Percentiles rank a stretch among this genome's conserved stretches.
Evolutionary conservation across 2,329 filamentous ascomycete genomes (phyloP).

Genomic region (Chrysoporthe cubensis): DNA sequence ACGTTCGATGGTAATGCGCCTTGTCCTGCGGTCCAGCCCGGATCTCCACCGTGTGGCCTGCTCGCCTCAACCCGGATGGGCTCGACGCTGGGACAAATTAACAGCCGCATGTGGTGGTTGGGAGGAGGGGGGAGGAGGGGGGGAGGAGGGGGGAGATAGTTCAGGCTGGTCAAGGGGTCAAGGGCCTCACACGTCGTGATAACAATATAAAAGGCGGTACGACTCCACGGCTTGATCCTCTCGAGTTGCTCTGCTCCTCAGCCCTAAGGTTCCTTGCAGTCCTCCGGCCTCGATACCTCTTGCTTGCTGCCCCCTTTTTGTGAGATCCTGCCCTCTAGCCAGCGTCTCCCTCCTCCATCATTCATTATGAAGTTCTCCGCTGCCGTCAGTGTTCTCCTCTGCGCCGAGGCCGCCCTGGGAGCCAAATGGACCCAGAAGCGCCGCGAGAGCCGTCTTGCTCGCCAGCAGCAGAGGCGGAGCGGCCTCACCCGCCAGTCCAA

Average conservation of each 20-base stretch:
- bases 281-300: background rate
- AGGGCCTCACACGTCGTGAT: background rate
- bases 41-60: background rate
- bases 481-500: conserved; percentile 2
- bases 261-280: background rate
- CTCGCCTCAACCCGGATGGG: too few relatives aligned
- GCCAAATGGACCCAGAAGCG: conserved; percentile 48
- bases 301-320: background rate
- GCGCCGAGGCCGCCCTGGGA: conserved; percentile 46
- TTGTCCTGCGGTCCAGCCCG: conserved; percentile 15
- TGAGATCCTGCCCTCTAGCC: background rate
- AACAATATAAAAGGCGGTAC: conserved; percentile 7
- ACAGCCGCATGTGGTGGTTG: too few relatives aligned
- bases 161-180: background rate
- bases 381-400: conserved; percentile 41
- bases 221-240: background rate
- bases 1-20: conserved; percentile 6
- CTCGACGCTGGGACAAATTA: background rate
- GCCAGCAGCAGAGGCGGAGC: conserved; percentile 12
- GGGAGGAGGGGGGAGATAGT: background rate
- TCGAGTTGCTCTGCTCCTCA: background rate
- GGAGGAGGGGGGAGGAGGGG: background rate
- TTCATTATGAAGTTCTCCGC: conserved; percentile 52
- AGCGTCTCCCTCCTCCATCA: background rate
- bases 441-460: conserved; percentile 37